phyloP scores from a whole-genome alignment of 345 rosid species.

The Ricinus communis region DNA sequence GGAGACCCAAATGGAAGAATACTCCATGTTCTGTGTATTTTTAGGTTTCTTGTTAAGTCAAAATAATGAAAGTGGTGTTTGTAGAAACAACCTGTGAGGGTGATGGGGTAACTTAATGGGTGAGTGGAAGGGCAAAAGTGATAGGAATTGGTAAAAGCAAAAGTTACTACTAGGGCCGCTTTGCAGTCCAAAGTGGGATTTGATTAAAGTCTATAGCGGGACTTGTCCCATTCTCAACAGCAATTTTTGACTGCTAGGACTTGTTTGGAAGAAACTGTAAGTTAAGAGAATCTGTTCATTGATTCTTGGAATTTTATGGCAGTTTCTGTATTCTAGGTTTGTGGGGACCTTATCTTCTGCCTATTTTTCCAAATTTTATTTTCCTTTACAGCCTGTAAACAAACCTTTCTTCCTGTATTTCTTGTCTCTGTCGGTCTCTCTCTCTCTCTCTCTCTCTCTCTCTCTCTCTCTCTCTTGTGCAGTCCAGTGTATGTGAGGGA shows the following conservation, averaged over 20 bases:
- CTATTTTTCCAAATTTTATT: too few relatives aligned
- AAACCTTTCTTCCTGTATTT: background rate
- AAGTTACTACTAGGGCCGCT: background rate
- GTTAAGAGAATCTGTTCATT: slow-evolving; percentile 2
- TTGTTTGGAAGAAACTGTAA: background rate
- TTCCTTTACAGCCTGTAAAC: slow-evolving; percentile 34
- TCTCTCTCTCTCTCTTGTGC: background rate
- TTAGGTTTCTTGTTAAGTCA: too few relatives aligned
- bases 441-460: background rate
- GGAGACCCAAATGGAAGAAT: too few relatives aligned
- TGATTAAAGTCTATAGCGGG: slow-evolving; percentile 6
- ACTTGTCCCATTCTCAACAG: slow-evolving; percentile 25
- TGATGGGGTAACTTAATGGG: too few relatives aligned
- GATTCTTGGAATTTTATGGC: slow-evolving; percentile 25
- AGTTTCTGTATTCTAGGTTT: slow-evolving; percentile 9
- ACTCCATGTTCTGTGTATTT: too few relatives aligned
- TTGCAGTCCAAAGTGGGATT: background rate
- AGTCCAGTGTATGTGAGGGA: background rate
- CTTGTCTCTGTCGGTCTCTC: slow-evolving; percentile 8
- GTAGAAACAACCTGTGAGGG: too few relatives aligned
- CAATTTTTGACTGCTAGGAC: slow-evolving; percentile 23
- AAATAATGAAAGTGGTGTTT: too few relatives aligned
- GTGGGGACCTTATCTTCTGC: slow-evolving; percentile 23
- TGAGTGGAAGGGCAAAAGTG: too few relatives aligned
- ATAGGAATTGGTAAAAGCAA: too few relatives aligned